Base-by-base conservation (phyloP, 179 eudicot species). In the Silene noctiflora region DNA sequence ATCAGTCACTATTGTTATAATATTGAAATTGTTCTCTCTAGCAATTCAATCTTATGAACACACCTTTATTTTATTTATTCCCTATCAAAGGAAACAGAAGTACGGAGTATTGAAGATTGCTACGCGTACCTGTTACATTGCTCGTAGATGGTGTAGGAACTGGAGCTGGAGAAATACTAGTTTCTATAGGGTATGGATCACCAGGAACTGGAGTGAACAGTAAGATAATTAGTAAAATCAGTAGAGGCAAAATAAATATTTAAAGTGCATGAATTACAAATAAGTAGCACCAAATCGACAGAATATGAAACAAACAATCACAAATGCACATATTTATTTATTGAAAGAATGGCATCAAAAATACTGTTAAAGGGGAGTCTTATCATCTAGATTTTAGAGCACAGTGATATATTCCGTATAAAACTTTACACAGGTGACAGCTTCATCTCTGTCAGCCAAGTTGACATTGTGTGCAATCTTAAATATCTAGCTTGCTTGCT, bases 151-250 rank as follows among this genome's bases (percentile, higher is more conserved):
- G 83, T 53, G 84, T 76, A 44, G 97, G 98, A 71, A 75, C 90
- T 31, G 94, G 90, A 78, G 91, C 86, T 21, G 91, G 88, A 69
- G 88, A 64, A 69, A 67, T 73, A 56, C 69, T 76, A 33, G 75
- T 79, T 75, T 81, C 83, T 61, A 71, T 53, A 2, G 91, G 89
- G 80, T 90, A 92, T 62, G 97, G 93, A 74, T 92, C 96, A 3
- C 98, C 98, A 64, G 98, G 98, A 83, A 83, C 98, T 94, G 81
- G 63, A 85, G 78, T 0, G 71, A 25, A 71, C 44, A n/a, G 46
- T 21, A 31, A 67, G 29, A 55, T 51, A 1, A 51, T 22, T 44
- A 33, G 62, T 24, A 19, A 31, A 51, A 24, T 44, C 51, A 44
- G 51, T 44, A 14, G 51, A 39, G 56, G 67, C 60, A 33, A 25